Evolutionary conservation across 306 rosid species (phyloP), one percentile per base, ranked within the genome.

Genomic region (Trifolium fragiferum): DNA sequence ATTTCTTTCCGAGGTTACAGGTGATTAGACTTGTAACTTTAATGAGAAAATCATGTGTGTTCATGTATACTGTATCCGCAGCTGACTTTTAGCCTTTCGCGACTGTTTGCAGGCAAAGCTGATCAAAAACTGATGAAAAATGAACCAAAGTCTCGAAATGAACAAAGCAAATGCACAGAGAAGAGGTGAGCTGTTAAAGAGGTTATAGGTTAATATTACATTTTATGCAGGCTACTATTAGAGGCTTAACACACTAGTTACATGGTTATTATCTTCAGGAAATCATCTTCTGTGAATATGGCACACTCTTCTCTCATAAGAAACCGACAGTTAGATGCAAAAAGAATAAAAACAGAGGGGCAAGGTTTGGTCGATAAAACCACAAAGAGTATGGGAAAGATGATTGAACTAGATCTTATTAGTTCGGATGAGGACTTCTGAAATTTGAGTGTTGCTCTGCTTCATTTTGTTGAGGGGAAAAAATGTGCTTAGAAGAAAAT

Each of bases 361-460:
- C 85, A 72, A 63, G 74, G 32, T 70, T 76, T 50, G 51, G 86
- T 68, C 7, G 84, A 84, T 68, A 83, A 83, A 83, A 15, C 84
- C 72, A 66, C 76, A 53, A 58, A 75, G 67, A 78, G 68, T 57
- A 74, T 70, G 2, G 96, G 66, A 66, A 92, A 89, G 78, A 83
- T 94, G 96, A 89, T 88, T 53, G 93, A 91, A 75, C 77, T 94
- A 53, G 92, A 85, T 73, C 58, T 78, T 84, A 72, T 87, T 63
- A 94, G 95, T 76, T 94, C 99, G 1, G 97, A 89, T 46, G 99
- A 91, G 20, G 98, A 85, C 67, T 25, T 80, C 44, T 90, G 79
- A 85, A 70, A 65, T 76, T 76, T 16, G 18, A 51, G 19, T 49
- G 19, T 49, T 47, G 76, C 30, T 20, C 60, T 4, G 30, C 72